These are phyloP conservation scores for Beauveria australis DNA, from an alignment of 2,329 filamentous ascomycete species.

Conservation along the genomic window DNA sequence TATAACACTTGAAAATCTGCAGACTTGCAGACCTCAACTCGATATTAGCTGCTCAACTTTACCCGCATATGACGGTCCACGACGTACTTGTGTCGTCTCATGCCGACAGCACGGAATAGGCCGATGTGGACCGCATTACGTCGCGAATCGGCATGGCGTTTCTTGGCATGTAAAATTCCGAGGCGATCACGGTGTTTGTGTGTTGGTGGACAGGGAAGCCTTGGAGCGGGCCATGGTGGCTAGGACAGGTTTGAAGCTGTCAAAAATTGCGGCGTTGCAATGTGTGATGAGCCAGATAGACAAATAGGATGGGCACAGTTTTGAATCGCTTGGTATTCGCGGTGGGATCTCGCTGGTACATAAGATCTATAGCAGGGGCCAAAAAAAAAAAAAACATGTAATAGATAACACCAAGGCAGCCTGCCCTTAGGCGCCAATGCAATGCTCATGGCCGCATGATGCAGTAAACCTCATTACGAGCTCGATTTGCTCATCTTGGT, in stretches of 20 bases:
- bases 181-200: constrained; percentile 26
- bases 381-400: not conserved
- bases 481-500: not conserved
- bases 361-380: not conserved
- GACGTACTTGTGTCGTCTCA: constrained; percentile 32
- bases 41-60: too few relatives aligned
- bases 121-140: constrained; percentile 39
- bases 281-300: too few relatives aligned
- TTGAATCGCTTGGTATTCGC: too few relatives aligned
- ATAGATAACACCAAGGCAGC: not conserved
- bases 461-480: not conserved
- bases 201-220: constrained; percentile 25
- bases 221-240: constrained; percentile 16
- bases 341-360: too few relatives aligned
- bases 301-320: too few relatives aligned
- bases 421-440: not conserved
- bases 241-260: too few relatives aligned
- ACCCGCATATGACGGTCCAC: too few relatives aligned
- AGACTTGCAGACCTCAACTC: too few relatives aligned
- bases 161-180: constrained; percentile 39
- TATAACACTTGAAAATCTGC: too few relatives aligned
- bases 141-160: constrained; percentile 37
- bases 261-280: too few relatives aligned
- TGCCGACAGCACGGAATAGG: constrained; percentile 36
- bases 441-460: not conserved